Evolutionary conservation across 352 stramenopile species (phyloP), one percentile per base, ranked within the genome.

Genomic region (Globisporangium iwayamae): DNA sequence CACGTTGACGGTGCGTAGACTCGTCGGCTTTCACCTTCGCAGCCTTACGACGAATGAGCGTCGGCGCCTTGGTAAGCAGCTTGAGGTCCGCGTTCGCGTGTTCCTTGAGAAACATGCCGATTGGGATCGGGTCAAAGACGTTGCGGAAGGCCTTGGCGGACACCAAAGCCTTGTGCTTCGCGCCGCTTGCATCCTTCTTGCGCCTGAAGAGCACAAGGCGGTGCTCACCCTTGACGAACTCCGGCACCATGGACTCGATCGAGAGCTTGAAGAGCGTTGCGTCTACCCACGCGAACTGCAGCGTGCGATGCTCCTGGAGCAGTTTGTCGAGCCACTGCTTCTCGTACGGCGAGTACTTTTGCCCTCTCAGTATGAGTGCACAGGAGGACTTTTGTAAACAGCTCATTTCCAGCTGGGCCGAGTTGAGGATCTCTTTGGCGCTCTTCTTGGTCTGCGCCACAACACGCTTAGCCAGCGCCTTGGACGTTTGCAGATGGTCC

Each of bases 261-360:
- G 83, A 89, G 14, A 93, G 71, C 72, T 87, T 85, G 47, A 84
- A 67, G 14, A 76, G 76, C 32, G 73, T 78, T 39, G 84, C 73
- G 54, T 95, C 84, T 28, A 90, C 61, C 83, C 82, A 93, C 11
- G 73, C 83, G 50, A 93, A 95, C 46, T 73, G 71, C n/a, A 88
- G 36, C 3, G 70, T 80, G 59, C 84, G 83, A 56, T 91, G 70
- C 53, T 81, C 61, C 10, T 71, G 61, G 65, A 91, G 75, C 14
- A 95, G 66, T 43, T 71, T 73, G 32, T 85, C 73, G 13, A 95
- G 68, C 86, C 83, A 95, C 53, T 83, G 79, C 60, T 81, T 83
- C 62, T 95, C 83, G 56, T 90, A 83, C 22, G 76, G 56, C 38
- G 75, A 66, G 51, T 87, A 80, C 57, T 79, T 81, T 55, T 76